Base-by-base conservation (phyloP, 345 rosid species). In the Eucalyptus cloeziana region DNA sequence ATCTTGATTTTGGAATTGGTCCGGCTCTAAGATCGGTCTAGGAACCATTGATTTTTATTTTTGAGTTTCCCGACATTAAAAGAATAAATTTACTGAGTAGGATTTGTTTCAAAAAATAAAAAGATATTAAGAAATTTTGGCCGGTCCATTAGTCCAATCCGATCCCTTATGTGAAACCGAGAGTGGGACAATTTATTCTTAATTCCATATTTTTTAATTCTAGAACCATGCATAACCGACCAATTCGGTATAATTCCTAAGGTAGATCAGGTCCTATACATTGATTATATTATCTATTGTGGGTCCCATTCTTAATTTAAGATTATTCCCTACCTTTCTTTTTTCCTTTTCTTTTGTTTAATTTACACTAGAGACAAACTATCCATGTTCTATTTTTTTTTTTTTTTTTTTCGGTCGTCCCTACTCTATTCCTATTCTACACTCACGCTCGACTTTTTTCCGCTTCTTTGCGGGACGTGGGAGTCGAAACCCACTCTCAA, bases 111-210 rank as follows among this genome's bases (percentile, higher is more conserved):
- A 24, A 56, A 56, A 24, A 24, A 1, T 22, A 56, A 56, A 56
- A 56, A 24, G n/a, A 25, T 5, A 10, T 56, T 56, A 10, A 56
- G 13, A 56, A 24, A 10, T 56, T 22, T 56, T 10, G 13, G 3
- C 13, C 1, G 0, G 0, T 24, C 13, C 3, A 22, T 24, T 24
- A 0, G 1, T 24, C 1, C 13, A 56, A 56, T 56, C 7, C 1
- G 1, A 4, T 56, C 2, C 3, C 6, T 24, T 24, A 24, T 24
- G 2, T 24, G 13, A 56, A 56, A 56, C 0, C 3, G 6, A 24
- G 13, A 24, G 10, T 56, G 13, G 2, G 1, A 24, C 30, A 2
- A 5, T 56, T 56, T 56, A 56, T 56, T 56, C 2, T 22, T 10
- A 2, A 24, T 24, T 56, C 30, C 6, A 56, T 22, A 56, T 24